Base-by-base conservation (phyloP, 2,329 filamentous ascomycete species). In the Capronia epimyces region DNA sequence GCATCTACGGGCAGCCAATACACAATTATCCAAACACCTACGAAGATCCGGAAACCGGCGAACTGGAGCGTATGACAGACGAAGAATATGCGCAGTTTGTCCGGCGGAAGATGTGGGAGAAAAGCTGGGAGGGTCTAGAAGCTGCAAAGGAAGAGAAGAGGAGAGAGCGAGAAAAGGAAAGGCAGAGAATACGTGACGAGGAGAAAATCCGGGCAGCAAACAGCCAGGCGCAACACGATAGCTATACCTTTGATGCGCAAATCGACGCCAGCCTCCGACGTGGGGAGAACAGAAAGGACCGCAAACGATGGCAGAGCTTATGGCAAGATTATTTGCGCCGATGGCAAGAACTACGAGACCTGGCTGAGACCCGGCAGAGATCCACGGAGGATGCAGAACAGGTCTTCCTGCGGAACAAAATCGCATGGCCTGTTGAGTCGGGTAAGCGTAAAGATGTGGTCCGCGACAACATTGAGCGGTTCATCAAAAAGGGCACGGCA, bases 1-100 rank as follows among this genome's bases (percentile, higher is more conserved):
- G 82, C 13, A 87, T 98, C n/a, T 98, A 97, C 69, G 90, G 89
- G 1, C 91, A 97, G 66, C 91, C 93, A 0, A 86, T 97, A 43
- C 89, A 96, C 68, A 80, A 82, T 5, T 96, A 94, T 65, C 66
- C 80, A 0, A 75, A 78, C 21, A 74, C 76, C 0, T 68, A 71
- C 1, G 61, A 68, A 57, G 63, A 74, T 64, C 78, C 78, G 63
- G 46, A 71, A 58, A 44, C 70, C 60, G 80, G 79, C 13, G 74
- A 77, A 52, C 74, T 95, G 10, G 89, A 95, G 68, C 78, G 77
- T 57, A 97, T 97, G 91, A 83, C 77, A 7, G 93, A 97, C 61
- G 90, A 97, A 22, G 87, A 96, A 67, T 98, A 97, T 66, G 86
- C 88, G 0, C 75, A 82, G 1, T 86, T 90, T 66, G 91, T 98